A percentile compares a stretch with the other conserved stretches of the same genome.
These are phyloP conservation scores for Wickerhamomyces chambardii DNA, from an alignment of 805 yeast species.

Conservation along the genomic window DNA sequence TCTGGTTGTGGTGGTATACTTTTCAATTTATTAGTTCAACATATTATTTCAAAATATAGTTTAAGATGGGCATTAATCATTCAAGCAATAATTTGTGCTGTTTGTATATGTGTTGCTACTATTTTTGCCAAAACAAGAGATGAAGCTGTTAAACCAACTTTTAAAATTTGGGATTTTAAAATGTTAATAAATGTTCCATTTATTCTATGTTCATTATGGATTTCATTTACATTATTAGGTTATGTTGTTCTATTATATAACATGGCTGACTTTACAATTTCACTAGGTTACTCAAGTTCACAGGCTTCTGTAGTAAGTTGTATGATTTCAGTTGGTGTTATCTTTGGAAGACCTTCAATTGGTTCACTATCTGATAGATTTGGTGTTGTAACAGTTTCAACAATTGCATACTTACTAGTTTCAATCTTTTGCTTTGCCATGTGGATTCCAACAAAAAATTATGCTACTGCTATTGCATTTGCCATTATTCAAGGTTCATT, in stretches of 20 bases:
- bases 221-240: slow-evolving; percentile 42
- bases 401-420: slow-evolving; percentile 25
- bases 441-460: slow-evolving; percentile 46
- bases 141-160: slow-evolving; percentile 22
- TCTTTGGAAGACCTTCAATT: slow-evolving; percentile 41
- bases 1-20: slow-evolving; percentile 30
- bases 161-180: slow-evolving; percentile 27
- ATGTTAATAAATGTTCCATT: slow-evolving; percentile 30
- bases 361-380: slow-evolving; percentile 37
- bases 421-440: slow-evolving; percentile 30
- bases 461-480: slow-evolving; percentile 40
- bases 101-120: slow-evolving; percentile 20
- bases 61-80: slow-evolving; percentile 19
- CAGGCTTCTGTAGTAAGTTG: slow-evolving; percentile 49
- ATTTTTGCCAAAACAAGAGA: slow-evolving; percentile 25
- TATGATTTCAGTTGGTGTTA: slow-evolving; percentile 43
- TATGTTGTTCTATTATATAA: slow-evolving; percentile 47
- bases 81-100: slow-evolving; percentile 22
- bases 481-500: slow-evolving; percentile 38
- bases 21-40: slow-evolving; percentile 22
- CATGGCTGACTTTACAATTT: slow-evolving; percentile 43
- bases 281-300: slow-evolving; percentile 39
- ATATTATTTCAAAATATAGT: not conserved
- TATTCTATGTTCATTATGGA: slow-evolving; percentile 30
- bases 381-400: slow-evolving; percentile 39